phyloP scores from a whole-genome alignment of 805 yeast genomes.

The Groenewaldozyma tartarivorans region DNA sequence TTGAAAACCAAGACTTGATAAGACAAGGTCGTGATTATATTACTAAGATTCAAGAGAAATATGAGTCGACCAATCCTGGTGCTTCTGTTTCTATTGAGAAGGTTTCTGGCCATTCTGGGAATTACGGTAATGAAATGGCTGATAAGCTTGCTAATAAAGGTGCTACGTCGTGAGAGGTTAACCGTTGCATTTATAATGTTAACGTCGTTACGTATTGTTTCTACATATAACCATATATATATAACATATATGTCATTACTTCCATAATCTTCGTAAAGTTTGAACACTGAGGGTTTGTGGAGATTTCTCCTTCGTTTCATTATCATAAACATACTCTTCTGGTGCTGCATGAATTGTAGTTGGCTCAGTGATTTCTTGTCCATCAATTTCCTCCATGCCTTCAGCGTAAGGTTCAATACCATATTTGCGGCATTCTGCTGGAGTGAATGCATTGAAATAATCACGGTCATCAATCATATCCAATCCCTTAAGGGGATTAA shows the following conservation, averaged over 20 bases:
- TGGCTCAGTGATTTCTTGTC: neutral
- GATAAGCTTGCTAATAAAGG: slow-evolving; percentile 50
- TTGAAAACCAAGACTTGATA: slow-evolving; percentile 49
- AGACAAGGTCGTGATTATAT: slow-evolving; percentile 28
- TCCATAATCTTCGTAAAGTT: too few relatives aligned
- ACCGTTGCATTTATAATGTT: too few relatives aligned
- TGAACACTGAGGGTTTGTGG: too few relatives aligned
- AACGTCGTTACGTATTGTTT: too few relatives aligned
- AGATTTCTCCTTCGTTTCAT: too few relatives aligned
- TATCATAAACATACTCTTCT: neutral
- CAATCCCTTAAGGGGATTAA: slow-evolving; percentile 31
- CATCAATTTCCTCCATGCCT: neutral
- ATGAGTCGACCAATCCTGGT: slow-evolving; percentile 2
- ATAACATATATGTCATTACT: too few relatives aligned
- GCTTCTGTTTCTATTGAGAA: slow-evolving; percentile 39
- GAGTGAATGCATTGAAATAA: slow-evolving; percentile 25
- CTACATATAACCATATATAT: too few relatives aligned
- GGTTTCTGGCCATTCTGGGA: slow-evolving; percentile 67
- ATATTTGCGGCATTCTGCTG: slow-evolving; percentile 19
- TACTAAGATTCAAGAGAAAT: slow-evolving; percentile 20
- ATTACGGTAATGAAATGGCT: slow-evolving; percentile 66
- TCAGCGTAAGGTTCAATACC: slow-evolving; percentile 8
- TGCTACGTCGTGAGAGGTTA: too few relatives aligned
- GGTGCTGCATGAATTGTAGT: neutral
- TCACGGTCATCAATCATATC: slow-evolving; percentile 30